Percentiles rank a stretch among this genome's conserved stretches.
Evolutionary conservation across 805 yeast genomes (phyloP).

Genomic region (Wickerhamiella musiphila): DNA sequence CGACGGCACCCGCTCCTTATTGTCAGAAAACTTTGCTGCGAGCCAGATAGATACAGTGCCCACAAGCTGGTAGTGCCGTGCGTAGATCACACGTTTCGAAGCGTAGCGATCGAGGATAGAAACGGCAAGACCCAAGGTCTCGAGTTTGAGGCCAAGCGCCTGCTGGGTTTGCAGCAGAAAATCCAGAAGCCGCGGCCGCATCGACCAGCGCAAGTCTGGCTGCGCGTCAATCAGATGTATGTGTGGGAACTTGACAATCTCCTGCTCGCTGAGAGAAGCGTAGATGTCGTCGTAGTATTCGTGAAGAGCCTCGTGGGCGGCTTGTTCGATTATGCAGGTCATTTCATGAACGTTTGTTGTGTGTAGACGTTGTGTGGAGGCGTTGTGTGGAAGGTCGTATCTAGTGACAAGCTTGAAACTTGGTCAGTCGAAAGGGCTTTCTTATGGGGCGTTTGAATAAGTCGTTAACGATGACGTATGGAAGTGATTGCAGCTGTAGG

Average conservation of each 20-base stretch:
- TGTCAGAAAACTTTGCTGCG: conserved; percentile 68
- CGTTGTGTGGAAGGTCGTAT: no score
- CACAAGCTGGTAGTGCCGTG: conserved; percentile 77
- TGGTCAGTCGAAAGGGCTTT: no score
- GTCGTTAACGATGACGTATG: no score
- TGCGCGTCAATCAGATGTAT: conserved; percentile 60
- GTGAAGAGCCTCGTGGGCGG: no score
- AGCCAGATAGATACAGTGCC: conserved; percentile 89
- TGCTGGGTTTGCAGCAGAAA: conserved; percentile 52
- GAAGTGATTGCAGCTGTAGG: no score
- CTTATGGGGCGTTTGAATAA: no score
- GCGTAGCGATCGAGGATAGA: conserved; percentile 82
- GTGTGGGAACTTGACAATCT: conserved; percentile 28
- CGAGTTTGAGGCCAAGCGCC: conserved; percentile 45
- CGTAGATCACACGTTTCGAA: conserved; percentile 65
- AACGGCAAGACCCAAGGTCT: conserved; percentile 49
- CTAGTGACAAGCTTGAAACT: no score
- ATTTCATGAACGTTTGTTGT: no score
- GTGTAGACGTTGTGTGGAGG: no score
- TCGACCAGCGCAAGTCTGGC: conserved; percentile 63
- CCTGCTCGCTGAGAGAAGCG: conserved; percentile 5
- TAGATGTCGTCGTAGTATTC: conserved; percentile 13
- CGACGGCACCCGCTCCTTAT: conserved; percentile 59
- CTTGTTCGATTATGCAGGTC: no score
- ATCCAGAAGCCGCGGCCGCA: conserved; percentile 62